Conservation (phyloP, 2,329 filamentous ascomycete genomes). For the Cladosporium sp. region DNA sequence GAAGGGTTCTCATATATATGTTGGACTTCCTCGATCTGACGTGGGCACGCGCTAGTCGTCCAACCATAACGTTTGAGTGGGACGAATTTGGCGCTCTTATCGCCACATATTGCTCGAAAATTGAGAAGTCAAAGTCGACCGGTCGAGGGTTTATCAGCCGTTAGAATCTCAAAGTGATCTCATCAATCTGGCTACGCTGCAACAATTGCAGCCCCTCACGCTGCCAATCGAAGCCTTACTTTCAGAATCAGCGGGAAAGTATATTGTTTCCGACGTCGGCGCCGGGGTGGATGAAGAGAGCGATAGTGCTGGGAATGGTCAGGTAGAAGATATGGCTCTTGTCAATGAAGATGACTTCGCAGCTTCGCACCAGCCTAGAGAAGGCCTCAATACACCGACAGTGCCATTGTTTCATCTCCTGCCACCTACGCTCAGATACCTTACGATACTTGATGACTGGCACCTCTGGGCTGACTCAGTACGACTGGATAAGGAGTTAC, state of each 20-base stretch:
- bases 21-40: neutral
- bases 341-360: neutral
- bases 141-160: neutral
- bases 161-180: neutral
- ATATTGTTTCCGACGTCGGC: neutral
- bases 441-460: neutral
- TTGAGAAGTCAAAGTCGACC: neutral
- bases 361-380: neutral
- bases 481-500: neutral
- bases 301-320: neutral
- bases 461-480: neutral
- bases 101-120: neutral
- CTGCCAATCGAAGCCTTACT: neutral
- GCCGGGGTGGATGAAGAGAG: neutral
- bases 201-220: neutral
- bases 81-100: neutral
- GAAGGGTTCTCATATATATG: too few relatives aligned
- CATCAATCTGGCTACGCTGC: neutral
- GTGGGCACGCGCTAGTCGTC: neutral
- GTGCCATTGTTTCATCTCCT: neutral
- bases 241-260: neutral
- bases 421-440: neutral
- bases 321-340: neutral
- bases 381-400: neutral
- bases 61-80: neutral